Evolutionary conservation across 805 yeast genomes (phyloP).

Genomic region (Candida golubevii): DNA sequence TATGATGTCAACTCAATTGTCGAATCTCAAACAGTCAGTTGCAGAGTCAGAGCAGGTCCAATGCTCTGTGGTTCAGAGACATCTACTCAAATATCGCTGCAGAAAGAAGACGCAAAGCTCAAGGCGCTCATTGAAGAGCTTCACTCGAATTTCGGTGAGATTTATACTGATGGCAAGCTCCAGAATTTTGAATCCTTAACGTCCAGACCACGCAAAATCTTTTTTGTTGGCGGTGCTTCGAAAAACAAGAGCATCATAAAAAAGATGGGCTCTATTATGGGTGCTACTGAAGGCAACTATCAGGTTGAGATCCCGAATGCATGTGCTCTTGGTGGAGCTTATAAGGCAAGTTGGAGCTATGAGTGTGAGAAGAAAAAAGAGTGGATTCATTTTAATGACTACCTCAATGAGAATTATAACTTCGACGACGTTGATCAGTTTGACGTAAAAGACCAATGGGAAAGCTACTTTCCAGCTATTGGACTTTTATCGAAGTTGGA

Average conservation of each 20-base stretch:
- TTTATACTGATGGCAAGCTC: slow-evolving; percentile 47
- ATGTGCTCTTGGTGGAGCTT: slow-evolving; percentile 90
- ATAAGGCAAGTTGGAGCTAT: slow-evolving; percentile 73
- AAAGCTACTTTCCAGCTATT: slow-evolving; percentile 47
- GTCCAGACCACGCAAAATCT: slow-evolving; percentile 62
- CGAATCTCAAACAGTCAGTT: slow-evolving; percentile 82
- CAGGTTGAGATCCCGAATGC: slow-evolving; percentile 79
- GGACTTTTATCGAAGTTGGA: slow-evolving; percentile 50
- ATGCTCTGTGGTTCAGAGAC: slow-evolving; percentile 44
- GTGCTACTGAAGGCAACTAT: slow-evolving; percentile 60
- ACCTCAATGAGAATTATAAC: slow-evolving; percentile 29
- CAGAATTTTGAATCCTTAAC: slow-evolving; percentile 42
- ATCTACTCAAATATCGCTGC: slow-evolving; percentile 2
- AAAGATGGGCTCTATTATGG: slow-evolving; percentile 67
- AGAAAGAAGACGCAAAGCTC: slow-evolving; percentile 7
- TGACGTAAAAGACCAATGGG: slow-evolving; percentile 42
- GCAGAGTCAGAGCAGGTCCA: slow-evolving; percentile 76
- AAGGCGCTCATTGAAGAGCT: slow-evolving; percentile 24
- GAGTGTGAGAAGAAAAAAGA: slow-evolving; percentile 26
- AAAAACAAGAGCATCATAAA: slow-evolving; percentile 63
- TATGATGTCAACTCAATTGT: slow-evolving; percentile 73
- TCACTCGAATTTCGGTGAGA: slow-evolving; percentile 34
- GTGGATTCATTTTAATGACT: slow-evolving; percentile 43
- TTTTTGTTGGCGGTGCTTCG: slow-evolving; percentile 87
- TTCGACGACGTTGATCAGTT: slow-evolving; percentile 47